Evolutionary conservation across 768 basidiomycete genomes (phyloP).

Genomic region (Tulasnella sp.): DNA sequence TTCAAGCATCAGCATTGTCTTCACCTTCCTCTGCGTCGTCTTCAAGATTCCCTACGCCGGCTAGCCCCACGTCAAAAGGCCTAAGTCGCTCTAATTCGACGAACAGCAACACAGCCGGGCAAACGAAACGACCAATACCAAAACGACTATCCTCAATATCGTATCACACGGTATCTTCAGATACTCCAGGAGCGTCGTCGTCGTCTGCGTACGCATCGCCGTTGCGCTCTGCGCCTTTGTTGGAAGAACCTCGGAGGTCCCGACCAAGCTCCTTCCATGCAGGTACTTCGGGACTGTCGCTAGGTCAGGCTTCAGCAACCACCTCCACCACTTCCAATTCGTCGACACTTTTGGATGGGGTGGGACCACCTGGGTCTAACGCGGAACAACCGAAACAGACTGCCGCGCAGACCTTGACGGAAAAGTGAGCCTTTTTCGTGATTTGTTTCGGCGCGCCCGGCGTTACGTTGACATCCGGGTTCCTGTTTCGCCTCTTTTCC

Average conservation of each 20-base stretch:
- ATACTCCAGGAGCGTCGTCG: slow-evolving; percentile 2
- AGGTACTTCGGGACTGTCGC: not conserved
- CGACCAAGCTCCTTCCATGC: slow-evolving; percentile 3
- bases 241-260: slow-evolving; percentile 9
- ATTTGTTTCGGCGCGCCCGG: not conserved
- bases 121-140: slow-evolving; percentile 17
- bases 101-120: not conserved
- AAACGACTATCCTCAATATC: slow-evolving; percentile 28
- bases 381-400: not conserved
- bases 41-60: not conserved
- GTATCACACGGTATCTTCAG: slow-evolving; percentile 40
- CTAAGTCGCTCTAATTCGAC: slow-evolving; percentile 18
- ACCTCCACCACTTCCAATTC: not conserved
- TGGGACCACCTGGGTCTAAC: not conserved
- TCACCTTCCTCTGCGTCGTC: slow-evolving; percentile 10
- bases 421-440: slow-evolving; percentile 7
- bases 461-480: slow-evolving; percentile 6
- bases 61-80: not conserved
- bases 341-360: not conserved
- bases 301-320: not conserved
- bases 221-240: slow-evolving; percentile 1
- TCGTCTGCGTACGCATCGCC: not conserved
- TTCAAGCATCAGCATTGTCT: not conserved
- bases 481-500: not conserved
- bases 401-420: not conserved